Base-by-base conservation (phyloP, 208 protist genomes). In the Crithidia mellificae region DNA sequence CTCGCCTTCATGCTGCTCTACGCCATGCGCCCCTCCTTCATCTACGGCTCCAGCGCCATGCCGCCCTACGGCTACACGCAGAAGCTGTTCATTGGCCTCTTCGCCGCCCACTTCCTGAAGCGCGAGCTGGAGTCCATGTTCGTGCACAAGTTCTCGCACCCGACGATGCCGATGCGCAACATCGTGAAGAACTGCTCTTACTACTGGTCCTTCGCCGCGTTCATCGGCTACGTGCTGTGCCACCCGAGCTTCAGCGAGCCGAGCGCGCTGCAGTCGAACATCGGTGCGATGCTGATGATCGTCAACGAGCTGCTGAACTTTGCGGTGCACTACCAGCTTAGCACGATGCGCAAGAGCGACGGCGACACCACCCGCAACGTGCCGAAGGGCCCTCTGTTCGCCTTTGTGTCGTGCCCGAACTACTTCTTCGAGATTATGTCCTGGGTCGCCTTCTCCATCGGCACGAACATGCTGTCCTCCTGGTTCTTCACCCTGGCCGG, bases 131-230 rank as follows among this genome's bases (percentile, higher is more conserved):
- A 98, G 77, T 96, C 94, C 7, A 46, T 97, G 36, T 98, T 98
- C 62, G 91, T 98, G 36, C 97, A 98, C 88, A 94, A 93, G 63
- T 98, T 98, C 82, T 89, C 79, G 44, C 87, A 88, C 71, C 81
- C 81, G 15, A 98, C 96, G 52, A 98, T 98, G 96, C 97, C 97
- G 47, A 53, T 98, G 34, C 77, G 84, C 57, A 98, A 98, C 80
- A 83, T 98, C 52, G 87, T 98, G 74, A 98, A 98, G 81, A 98
- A 98, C 85, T 95, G 78, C 69, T 69, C 82, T 52, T 98, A 98
- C 81, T 98, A 98, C 84, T 98, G 94, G 93, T 85, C 81, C 69
- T 96, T 96, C 78, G 96, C 88, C 32, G 80, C 83, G 43, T 84
- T 93, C 64, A 92, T 97, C 68, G 87, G 88, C 54, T 97, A 97